Conservation (phyloP, 2,329 filamentous ascomycete genomes). For the Stachybotrys chlorohalonatus region DNA sequence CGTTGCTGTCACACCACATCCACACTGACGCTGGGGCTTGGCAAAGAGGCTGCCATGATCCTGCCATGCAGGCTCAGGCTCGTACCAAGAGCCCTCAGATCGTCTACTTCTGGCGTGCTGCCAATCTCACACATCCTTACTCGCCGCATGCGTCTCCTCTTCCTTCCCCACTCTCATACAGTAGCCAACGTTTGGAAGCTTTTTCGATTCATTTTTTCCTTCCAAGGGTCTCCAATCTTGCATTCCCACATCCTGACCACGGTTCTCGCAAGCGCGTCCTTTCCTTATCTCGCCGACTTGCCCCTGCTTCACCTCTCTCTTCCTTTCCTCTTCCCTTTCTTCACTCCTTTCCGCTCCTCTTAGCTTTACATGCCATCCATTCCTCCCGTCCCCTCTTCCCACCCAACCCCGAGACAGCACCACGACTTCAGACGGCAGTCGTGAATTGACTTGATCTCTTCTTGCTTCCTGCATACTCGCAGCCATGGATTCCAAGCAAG, state of each 20-base stretch:
- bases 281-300: neutral
- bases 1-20: neutral
- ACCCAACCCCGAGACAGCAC: too few species aligned
- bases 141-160: neutral
- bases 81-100: too few species aligned
- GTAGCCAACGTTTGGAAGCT: neutral
- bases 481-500: slow-evolving; percentile 16
- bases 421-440: neutral
- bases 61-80: too few species aligned
- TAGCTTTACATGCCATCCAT: neutral
- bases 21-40: neutral
- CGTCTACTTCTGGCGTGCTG: neutral
- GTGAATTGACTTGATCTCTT: neutral
- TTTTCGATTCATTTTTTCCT: neutral
- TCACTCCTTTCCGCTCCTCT: neutral
- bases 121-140: neutral
- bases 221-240: neutral
- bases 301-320: neutral
- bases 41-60: too few species aligned
- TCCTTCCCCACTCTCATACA: neutral
- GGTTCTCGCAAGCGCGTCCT: neutral
- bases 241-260: neutral
- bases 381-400: neutral
- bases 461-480: slow-evolving; percentile 6
- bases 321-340: neutral